Percentiles rank a stretch among this genome's conserved stretches.
These are phyloP conservation scores for Chalciporus sp. DNA, from an alignment of 1,284 basidiomycete genomes.

Conservation along the genomic window DNA sequence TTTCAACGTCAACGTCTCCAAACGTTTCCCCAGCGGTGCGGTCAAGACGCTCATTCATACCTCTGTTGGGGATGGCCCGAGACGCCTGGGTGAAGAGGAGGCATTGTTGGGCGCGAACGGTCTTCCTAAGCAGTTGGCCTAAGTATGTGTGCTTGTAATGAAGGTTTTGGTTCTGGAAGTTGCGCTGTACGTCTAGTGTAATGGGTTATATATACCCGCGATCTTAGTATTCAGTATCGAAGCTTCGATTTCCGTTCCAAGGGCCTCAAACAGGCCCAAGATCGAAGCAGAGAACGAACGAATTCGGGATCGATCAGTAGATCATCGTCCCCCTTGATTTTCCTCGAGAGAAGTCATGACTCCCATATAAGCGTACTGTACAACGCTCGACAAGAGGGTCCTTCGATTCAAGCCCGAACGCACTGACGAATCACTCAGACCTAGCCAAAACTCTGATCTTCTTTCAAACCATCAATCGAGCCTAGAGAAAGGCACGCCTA, in stretches of 20 bases:
- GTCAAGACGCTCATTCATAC: constrained; percentile 93
- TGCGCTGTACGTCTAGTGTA: background rate
- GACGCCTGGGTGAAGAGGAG: constrained; percentile 58
- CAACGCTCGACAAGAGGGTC: too few species aligned
- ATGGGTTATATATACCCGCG: constrained; percentile 1
- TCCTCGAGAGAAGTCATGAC: too few species aligned
- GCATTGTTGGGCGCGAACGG: constrained; percentile 59
- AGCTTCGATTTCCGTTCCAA: background rate
- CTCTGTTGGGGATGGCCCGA: constrained; percentile 87
- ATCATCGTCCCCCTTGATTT: too few species aligned
- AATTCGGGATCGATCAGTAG: too few species aligned
- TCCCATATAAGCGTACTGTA: too few species aligned
- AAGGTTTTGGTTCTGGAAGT: too few species aligned
- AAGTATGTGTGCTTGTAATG: background rate
- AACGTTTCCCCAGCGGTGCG: constrained; percentile 70
- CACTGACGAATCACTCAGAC: too few species aligned
- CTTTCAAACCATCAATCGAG: too few species aligned
- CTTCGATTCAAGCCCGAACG: too few species aligned
- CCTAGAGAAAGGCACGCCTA: too few species aligned
- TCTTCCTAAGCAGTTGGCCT: constrained; percentile 48
- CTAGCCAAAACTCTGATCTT: too few species aligned
- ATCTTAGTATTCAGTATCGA: background rate
- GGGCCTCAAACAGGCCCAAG: background rate
- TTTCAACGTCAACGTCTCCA: constrained; percentile 80
- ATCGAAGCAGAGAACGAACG: too few species aligned